phyloP scores from a whole-genome alignment of 306 rosid species.

The Trichosanthes truncata region DNA sequence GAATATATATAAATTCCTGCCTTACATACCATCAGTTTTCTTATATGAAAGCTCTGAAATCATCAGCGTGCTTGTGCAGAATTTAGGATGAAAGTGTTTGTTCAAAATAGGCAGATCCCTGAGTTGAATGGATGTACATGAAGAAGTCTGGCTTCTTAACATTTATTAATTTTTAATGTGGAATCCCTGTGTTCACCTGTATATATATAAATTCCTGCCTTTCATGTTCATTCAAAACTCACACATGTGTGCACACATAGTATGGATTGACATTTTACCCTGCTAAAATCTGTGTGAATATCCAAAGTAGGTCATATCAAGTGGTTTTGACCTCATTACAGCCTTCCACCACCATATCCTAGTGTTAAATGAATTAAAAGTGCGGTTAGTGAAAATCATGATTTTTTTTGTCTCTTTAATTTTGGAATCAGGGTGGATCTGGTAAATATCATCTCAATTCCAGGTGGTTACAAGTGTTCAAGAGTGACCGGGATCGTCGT shows the following conservation, averaged over 20 bases:
- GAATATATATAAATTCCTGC: background rate
- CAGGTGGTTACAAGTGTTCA: conserved; percentile 87
- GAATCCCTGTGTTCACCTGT: background rate
- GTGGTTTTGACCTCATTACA: background rate
- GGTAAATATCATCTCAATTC: conserved; percentile 77
- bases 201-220: background rate
- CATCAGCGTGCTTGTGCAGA: background rate
- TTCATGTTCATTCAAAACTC: background rate
- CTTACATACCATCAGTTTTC: background rate
- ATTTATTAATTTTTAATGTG: background rate
- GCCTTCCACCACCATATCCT: background rate
- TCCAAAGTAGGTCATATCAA: background rate
- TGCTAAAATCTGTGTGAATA: background rate
- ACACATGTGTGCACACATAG: background rate
- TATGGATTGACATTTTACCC: background rate
- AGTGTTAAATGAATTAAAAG: background rate
- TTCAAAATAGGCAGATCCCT: background rate
- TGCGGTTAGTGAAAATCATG: background rate
- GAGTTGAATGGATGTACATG: background rate
- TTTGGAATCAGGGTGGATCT: conserved; percentile 73
- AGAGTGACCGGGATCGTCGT: conserved; percentile 85
- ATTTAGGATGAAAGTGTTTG: background rate
- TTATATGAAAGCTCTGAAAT: background rate
- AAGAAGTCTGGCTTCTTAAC: background rate
- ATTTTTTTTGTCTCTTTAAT: conserved; percentile 8